These are phyloP conservation scores for Mycena citricolor DNA, from an alignment of 1,284 basidiomycete species.

Conservation along the genomic window DNA sequence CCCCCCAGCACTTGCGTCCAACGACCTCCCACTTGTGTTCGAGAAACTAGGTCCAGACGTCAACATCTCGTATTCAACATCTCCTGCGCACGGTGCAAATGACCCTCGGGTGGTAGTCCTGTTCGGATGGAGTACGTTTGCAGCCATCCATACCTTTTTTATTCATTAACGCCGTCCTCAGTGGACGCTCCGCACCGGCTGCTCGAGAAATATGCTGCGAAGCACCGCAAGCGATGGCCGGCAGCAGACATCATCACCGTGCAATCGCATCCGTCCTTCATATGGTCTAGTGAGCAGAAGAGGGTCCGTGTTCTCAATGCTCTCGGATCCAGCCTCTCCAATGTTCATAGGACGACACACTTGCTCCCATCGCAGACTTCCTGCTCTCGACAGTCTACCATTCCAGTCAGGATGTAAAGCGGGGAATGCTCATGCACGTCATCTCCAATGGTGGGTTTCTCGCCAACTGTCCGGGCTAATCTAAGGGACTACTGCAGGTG, in stretches of 20 bases:
- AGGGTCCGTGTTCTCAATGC: not conserved
- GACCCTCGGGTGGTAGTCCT: slow-evolving; percentile 6
- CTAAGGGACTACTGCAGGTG: no score
- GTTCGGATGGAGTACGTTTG: slow-evolving; percentile 10
- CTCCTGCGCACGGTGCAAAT: not conserved
- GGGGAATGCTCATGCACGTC: slow-evolving; percentile 6
- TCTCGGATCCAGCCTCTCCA: not conserved
- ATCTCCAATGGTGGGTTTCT: slow-evolving; percentile 6
- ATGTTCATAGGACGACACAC: not conserved
- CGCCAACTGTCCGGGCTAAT: no score
- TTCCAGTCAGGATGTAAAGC: not conserved
- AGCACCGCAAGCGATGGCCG: slow-evolving; percentile 8
- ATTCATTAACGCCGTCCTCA: not conserved
- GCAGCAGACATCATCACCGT: slow-evolving; percentile 9
- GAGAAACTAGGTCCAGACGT: slow-evolving; percentile 6
- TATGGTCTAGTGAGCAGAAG: slow-evolving; percentile 7
- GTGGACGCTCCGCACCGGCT: slow-evolving; percentile 9
- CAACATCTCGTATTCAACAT: slow-evolving; percentile 5
- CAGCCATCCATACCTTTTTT: not conserved
- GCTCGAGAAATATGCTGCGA: slow-evolving; percentile 2
- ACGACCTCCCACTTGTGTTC: not conserved
- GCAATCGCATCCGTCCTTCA: slow-evolving; percentile 5
- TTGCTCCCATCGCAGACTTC: slow-evolving; percentile 4
- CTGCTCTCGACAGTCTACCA: slow-evolving; percentile 9
- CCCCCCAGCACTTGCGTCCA: no score